Percentiles rank a stretch among this genome's conserved stretches.
Conservation (phyloP, 2,329 filamentous ascomycete species). For the Beauveria sp. region DNA sequence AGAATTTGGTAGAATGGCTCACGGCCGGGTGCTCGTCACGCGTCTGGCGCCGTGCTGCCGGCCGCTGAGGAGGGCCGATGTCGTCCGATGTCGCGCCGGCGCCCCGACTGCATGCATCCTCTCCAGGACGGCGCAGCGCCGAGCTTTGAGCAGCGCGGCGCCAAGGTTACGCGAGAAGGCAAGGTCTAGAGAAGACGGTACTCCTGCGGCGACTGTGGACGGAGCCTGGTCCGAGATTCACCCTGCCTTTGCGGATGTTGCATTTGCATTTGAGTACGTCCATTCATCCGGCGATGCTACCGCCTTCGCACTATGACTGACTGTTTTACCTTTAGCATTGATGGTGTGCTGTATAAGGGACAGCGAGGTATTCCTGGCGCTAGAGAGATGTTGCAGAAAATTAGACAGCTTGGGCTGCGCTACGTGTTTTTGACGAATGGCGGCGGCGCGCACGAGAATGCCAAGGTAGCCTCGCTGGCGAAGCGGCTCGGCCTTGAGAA, state of each 20-base stretch:
- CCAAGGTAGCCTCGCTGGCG: constrained; percentile 26
- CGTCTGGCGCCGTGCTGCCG: background rate
- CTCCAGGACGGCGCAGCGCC: background rate
- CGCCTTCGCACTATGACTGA: constrained; percentile 7
- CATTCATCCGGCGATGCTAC: background rate
- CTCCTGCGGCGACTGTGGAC: background rate
- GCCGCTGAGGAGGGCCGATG: background rate
- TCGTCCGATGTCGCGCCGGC: background rate
- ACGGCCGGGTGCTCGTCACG: background rate
- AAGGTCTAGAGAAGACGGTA: background rate
- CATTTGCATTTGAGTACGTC: constrained; percentile 31
- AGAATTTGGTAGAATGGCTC: background rate
- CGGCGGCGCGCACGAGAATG: constrained; percentile 70
- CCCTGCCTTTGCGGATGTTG: constrained; percentile 20
- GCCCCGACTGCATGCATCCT: background rate
- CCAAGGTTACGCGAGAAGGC: background rate
- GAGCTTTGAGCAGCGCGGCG: background rate
- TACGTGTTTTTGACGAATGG: constrained; percentile 96
- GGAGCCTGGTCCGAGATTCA: background rate
- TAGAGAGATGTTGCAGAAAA: constrained; percentile 60
- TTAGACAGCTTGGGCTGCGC: constrained; percentile 69
- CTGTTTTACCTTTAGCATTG: constrained; percentile 48
- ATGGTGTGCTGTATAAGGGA: constrained; percentile 87
- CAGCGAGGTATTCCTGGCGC: constrained; percentile 74
- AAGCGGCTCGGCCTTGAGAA: constrained; percentile 24